Evolutionary conservation across 768 basidiomycete species (phyloP).

Genomic region (Cytidiella melzeri): DNA sequence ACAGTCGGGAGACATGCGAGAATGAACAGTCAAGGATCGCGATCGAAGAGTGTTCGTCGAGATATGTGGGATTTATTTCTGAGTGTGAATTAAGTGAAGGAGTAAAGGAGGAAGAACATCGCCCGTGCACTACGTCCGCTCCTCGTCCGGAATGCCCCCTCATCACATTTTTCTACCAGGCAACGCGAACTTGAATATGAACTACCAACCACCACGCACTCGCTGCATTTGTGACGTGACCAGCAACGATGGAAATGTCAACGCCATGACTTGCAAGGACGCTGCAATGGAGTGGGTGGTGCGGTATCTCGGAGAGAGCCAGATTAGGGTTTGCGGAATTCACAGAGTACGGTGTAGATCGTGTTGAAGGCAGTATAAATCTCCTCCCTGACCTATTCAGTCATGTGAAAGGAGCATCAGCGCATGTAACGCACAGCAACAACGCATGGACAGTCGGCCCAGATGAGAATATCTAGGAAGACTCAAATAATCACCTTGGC

Average conservation of each 20-base stretch:
- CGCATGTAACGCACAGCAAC: conserved; percentile 4
- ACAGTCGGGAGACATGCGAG: not conserved
- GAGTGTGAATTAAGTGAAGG: conserved; percentile 3
- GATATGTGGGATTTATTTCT: not conserved
- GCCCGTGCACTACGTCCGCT: conserved; percentile 33
- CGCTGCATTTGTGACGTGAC: not conserved
- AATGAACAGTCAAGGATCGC: not conserved
- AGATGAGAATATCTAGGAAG: conserved; percentile 17
- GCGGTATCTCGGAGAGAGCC: conserved; percentile 1
- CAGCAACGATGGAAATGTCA: not conserved
- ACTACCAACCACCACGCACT: not conserved
- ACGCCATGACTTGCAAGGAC: conserved; percentile 4
- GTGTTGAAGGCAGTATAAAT: conserved; percentile 99
- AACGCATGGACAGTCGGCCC: not conserved
- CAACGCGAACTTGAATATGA: not conserved
- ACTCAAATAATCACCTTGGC: conserved; percentile 85
- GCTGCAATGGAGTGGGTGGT: conserved; percentile 8
- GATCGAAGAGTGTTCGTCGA: not conserved
- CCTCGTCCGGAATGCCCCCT: conserved; percentile 22
- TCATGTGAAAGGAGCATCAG: conserved; percentile 25
- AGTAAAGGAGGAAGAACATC: conserved; percentile 27
- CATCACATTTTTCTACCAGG: conserved; percentile 11
- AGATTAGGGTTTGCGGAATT: conserved; percentile 80
- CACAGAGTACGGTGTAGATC: conserved; percentile 96
- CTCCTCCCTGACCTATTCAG: conserved; percentile 88